Percentiles rank a stretch among this genome's conserved stretches.
Conservation (phyloP, 1,284 basidiomycete species). For the Schizophyllum amplum region DNA sequence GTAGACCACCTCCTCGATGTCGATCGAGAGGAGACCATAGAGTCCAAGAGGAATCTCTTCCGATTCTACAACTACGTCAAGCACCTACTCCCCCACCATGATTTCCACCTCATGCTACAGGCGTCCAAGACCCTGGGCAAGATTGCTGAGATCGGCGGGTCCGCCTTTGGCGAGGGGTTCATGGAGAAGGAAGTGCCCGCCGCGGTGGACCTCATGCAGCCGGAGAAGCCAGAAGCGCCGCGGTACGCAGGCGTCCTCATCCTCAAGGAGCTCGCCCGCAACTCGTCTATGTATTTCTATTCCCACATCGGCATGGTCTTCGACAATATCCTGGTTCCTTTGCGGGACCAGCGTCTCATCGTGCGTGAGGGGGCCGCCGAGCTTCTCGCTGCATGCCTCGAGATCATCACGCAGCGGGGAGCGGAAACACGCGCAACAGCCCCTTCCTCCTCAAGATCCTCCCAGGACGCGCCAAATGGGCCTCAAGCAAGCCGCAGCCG, state of each 20-base stretch:
- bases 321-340: conserved; percentile 84
- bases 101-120: conserved; percentile 79
- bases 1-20: conserved; percentile 65
- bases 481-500: conserved; percentile 69
- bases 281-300: conserved; percentile 82
- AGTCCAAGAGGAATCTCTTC: conserved; percentile 70
- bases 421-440: conserved; percentile 34
- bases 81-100: conserved; percentile 73
- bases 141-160: conserved; percentile 65
- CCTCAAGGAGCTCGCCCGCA: conserved; percentile 83
- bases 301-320: conserved; percentile 82
- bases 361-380: conserved; percentile 90
- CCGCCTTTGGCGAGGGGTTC: conserved; percentile 78
- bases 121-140: conserved; percentile 15
- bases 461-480: conserved; percentile 86
- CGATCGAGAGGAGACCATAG: conserved; percentile 68
- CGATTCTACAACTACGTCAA: conserved; percentile 91
- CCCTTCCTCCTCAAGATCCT: conserved; percentile 69
- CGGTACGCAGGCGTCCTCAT: conserved; percentile 84
- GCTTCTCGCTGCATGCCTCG: conserved; percentile 81
- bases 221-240: conserved; percentile 66
- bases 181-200: conserved; percentile 82
- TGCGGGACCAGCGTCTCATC: conserved; percentile 78
- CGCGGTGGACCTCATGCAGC: conserved; percentile 73
- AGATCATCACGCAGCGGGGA: conserved; percentile 73